A percentile compares a stretch with the other conserved stretches of the same genome.
Evolutionary conservation across 352 stramenopile genomes (phyloP).

Genomic region (Phytophthora hybrid): DNA sequence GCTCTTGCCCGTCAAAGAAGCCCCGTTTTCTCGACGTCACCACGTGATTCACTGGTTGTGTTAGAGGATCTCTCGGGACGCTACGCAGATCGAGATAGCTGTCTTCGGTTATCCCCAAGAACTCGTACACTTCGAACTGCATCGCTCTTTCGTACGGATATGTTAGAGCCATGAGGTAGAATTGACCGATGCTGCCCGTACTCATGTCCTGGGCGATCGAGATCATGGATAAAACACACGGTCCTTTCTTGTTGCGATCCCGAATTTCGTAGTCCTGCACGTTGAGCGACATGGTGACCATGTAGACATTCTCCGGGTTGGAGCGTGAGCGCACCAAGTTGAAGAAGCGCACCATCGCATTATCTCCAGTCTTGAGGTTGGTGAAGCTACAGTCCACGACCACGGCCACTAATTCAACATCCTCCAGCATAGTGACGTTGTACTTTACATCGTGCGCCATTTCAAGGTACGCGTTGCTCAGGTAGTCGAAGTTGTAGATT

Average conservation of each 20-base stretch:
- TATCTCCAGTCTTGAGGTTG: constrained; percentile 30
- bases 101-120: constrained; percentile 26
- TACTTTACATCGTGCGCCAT: constrained; percentile 38
- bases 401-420: constrained; percentile 46
- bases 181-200: constrained; percentile 8
- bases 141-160: constrained; percentile 42
- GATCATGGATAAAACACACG: constrained; percentile 37
- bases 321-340: constrained; percentile 38
- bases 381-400: constrained; percentile 55
- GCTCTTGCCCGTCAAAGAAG: constrained; percentile 42
- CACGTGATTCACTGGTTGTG: constrained; percentile 34
- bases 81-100: constrained; percentile 33
- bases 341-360: constrained; percentile 33
- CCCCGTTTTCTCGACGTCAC: constrained; percentile 36
- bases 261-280: constrained; percentile 47
- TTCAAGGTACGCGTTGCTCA: constrained; percentile 39
- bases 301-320: constrained; percentile 14
- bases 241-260: constrained; percentile 26
- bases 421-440: constrained; percentile 43
- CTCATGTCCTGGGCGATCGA: constrained; percentile 33
- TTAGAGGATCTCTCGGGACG: constrained; percentile 14
- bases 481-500: constrained; percentile 47
- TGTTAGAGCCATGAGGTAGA: constrained; percentile 37
- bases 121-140: constrained; percentile 42
- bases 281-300: constrained; percentile 39